Percentiles rank a stretch among this genome's conserved stretches.
These are phyloP conservation scores for Curvularia lunata DNA, from an alignment of 2,329 filamentous ascomycete species.

Conservation along the genomic window DNA sequence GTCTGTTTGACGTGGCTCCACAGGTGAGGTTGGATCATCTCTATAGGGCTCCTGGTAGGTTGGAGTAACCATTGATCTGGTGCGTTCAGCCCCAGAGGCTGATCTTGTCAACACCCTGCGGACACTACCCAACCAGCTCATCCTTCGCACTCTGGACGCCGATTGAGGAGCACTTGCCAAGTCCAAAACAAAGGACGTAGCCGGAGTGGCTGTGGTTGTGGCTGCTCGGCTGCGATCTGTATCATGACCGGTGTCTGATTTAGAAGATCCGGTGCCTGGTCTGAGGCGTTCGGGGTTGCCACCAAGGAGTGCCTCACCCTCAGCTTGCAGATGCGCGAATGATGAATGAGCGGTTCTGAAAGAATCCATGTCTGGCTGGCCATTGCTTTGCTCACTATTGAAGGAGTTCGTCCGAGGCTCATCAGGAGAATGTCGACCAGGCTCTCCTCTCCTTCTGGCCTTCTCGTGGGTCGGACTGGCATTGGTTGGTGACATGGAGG, in stretches of 20 bases:
- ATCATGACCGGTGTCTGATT: conserved; percentile 30
- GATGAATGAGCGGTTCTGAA: conserved; percentile 60
- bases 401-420: conserved; percentile 38
- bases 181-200: conserved; percentile 36
- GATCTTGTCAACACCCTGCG: conserved; percentile 45
- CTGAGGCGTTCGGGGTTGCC: conserved; percentile 47
- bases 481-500: conserved; percentile 42
- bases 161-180: conserved; percentile 18
- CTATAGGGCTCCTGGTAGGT: conserved; percentile 39
- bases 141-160: conserved; percentile 35
- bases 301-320: conserved; percentile 60
- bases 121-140: conserved; percentile 49
- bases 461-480: conserved; percentile 39
- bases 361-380: conserved; percentile 54
- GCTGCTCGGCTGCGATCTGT: conserved; percentile 33
- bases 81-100: conserved; percentile 35
- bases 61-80: conserved; percentile 35
- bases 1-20: conserved; percentile 8
- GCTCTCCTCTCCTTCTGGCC: conserved; percentile 23
- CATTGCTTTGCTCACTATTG: conserved; percentile 48
- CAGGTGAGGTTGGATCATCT: conserved; percentile 32
- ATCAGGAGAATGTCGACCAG: conserved; percentile 26
- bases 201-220: conserved; percentile 35
- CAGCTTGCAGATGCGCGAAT: conserved; percentile 57
- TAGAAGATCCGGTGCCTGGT: conserved; percentile 42